A percentile compares a stretch with the other conserved stretches of the same genome.
Conservation (phyloP, 2,329 filamentous ascomycete genomes). For the Colletotrichum tropicicola region DNA sequence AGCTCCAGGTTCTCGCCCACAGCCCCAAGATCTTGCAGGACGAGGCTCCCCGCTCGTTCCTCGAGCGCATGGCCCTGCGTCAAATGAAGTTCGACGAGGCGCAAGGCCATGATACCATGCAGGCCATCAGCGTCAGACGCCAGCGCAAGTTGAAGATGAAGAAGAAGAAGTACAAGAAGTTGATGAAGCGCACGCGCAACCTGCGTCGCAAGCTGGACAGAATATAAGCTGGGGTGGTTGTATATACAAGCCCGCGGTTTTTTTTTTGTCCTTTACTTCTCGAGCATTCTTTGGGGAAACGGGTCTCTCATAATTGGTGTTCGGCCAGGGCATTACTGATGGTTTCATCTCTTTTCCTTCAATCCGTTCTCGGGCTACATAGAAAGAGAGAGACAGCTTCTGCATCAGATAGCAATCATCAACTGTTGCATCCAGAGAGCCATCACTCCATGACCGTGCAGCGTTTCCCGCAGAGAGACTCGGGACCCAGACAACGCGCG, state of each 20-base stretch:
- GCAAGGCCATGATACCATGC: conserved; percentile 66
- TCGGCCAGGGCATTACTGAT: conserved; percentile 15
- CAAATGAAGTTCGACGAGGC: conserved; percentile 68
- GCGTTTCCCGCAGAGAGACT: background rate
- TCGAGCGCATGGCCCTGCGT: conserved; percentile 75
- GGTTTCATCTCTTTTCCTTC: conserved; percentile 14
- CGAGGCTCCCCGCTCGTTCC: conserved; percentile 62
- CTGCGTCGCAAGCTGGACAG: conserved; percentile 85
- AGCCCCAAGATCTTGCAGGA: conserved; percentile 66
- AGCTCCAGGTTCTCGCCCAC: conserved; percentile 69
- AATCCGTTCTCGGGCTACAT: conserved; percentile 15
- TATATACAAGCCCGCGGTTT: conserved; percentile 35
- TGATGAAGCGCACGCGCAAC: conserved; percentile 91
- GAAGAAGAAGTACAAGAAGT: conserved; percentile 99
- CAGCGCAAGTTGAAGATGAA: conserved; percentile 98
- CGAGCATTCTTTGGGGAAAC: conserved; percentile 32
- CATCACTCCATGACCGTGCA: conserved; percentile 14
- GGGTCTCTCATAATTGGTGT: conserved; percentile 27
- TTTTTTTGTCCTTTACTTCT: conserved; percentile 29
- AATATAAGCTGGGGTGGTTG: conserved; percentile 50
- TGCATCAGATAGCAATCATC: conserved; percentile 31
- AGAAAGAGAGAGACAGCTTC: conserved; percentile 27
- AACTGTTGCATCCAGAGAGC: conserved; percentile 22
- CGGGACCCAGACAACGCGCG: background rate
- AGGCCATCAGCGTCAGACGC: conserved; percentile 89